phyloP scores from a whole-genome alignment of 805 yeast species.

The Monosporozyma servazzii region DNA sequence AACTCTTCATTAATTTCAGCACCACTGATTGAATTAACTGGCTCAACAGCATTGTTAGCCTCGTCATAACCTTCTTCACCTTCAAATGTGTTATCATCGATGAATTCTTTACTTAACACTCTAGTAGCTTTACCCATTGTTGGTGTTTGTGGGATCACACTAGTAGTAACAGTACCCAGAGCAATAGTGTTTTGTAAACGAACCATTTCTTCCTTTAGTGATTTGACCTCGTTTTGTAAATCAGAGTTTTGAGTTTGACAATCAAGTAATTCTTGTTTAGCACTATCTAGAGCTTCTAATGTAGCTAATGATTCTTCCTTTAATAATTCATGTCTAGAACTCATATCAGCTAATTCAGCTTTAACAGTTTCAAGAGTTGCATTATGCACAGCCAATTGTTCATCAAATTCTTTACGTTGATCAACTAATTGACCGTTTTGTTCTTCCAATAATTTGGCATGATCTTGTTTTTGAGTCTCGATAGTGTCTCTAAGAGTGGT shows the following conservation, averaged over 20 bases:
- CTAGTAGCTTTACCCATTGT: conserved; percentile 18
- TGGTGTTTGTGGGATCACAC: conserved; percentile 28
- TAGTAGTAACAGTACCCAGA: conserved; percentile 22
- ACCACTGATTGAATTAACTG: conserved; percentile 39
- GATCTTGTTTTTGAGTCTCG: conserved; percentile 47
- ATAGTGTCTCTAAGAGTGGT: conserved; percentile 44
- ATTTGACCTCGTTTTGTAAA: conserved; percentile 48
- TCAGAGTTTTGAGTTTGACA: conserved; percentile 59
- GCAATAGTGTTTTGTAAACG: conserved; percentile 31
- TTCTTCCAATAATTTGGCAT: conserved; percentile 37
- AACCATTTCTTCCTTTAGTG: conserved; percentile 41
- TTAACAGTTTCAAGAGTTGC: conserved; percentile 50
- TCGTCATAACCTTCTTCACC: conserved; percentile 5
- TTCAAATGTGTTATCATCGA: conserved; percentile 5
- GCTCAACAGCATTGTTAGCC: conserved; percentile 13
- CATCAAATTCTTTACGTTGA: conserved; percentile 42
- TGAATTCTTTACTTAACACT: conserved; percentile 3
- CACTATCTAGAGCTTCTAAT: conserved; percentile 50
- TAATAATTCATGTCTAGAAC: conserved; percentile 51
- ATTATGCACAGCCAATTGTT: conserved; percentile 47
- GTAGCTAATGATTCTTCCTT: conserved; percentile 55
- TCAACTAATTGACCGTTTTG: conserved; percentile 40
- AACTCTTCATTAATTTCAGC: conserved; percentile 71
- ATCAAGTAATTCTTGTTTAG: conserved; percentile 49
- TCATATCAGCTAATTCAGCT: conserved; percentile 48